These are phyloP conservation scores for Candida piceae DNA, from an alignment of 805 yeast genomes.

Conservation along the genomic window DNA sequence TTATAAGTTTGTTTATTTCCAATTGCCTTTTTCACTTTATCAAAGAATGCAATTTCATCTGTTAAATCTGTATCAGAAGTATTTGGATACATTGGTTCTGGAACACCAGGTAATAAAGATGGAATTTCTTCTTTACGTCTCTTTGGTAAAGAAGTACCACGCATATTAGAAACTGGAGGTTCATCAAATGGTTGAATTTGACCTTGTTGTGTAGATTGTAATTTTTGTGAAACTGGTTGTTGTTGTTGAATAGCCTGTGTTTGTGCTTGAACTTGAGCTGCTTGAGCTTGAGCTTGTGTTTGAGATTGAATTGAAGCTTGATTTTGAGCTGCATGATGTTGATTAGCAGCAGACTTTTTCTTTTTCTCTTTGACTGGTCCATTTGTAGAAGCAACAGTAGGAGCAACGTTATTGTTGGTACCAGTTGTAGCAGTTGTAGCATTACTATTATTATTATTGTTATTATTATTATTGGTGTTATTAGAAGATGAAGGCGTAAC, in stretches of 20 bases:
- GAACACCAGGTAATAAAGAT: constrained; percentile 76
- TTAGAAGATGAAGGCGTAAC: too few relatives aligned
- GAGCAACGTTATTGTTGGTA: too few relatives aligned
- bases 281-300: constrained; percentile 5
- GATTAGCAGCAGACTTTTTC: constrained; percentile 21
- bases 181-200: constrained; percentile 33
- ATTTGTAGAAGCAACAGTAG: constrained; percentile 10
- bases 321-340: constrained; percentile 6
- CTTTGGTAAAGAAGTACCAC: constrained; percentile 28
- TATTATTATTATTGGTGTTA: too few relatives aligned
- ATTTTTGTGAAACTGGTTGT: neutral
- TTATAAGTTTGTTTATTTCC: constrained; percentile 86
- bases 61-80: constrained; percentile 55
- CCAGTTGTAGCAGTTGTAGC: too few relatives aligned
- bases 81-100: constrained; percentile 70
- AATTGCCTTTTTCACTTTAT: constrained; percentile 81
- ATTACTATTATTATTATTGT: too few relatives aligned
- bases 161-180: constrained; percentile 44
- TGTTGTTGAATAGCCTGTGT: too few relatives aligned
- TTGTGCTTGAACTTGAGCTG: constrained; percentile 5
- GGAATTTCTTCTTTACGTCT: constrained; percentile 42
- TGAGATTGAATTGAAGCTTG: constrained; percentile 5
- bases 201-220: constrained; percentile 7
- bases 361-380: constrained; percentile 23
- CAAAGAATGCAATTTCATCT: constrained; percentile 88